Conservation (phyloP, 73 alveolate species). For the Breviolum minutum region DNA sequence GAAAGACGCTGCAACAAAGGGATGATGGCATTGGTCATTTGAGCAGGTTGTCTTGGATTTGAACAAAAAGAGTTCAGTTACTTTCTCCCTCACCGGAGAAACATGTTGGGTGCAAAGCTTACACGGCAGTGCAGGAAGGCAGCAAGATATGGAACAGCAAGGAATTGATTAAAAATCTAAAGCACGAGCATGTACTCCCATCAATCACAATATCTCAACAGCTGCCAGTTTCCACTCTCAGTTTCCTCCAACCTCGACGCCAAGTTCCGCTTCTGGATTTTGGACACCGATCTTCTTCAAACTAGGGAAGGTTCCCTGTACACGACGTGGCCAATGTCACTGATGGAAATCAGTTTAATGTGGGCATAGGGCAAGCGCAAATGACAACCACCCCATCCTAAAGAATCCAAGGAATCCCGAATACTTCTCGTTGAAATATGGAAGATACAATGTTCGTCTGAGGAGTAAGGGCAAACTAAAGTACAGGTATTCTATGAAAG, state of each 20-base stretch:
- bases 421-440: no score
- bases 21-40: neutral
- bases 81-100: neutral
- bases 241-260: neutral
- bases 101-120: neutral
- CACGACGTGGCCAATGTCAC: neutral
- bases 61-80: neutral
- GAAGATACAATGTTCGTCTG: no score
- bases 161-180: no score
- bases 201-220: no score
- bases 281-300: conserved; percentile 15
- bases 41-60: no score
- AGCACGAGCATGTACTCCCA: no score
- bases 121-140: neutral
- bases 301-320: neutral
- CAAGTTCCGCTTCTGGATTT: neutral
- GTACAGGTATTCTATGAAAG: no score
- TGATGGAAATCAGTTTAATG: neutral
- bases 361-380: neutral
- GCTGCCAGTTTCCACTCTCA: no score
- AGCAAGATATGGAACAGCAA: no score
- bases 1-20: no score
- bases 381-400: neutral
- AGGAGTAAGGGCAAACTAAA: no score
- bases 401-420: neutral